Percentiles rank a stretch among this genome's conserved stretches.
These are phyloP conservation scores for Camelina hispida DNA, from an alignment of 345 rosid species.

Conservation along the genomic window DNA sequence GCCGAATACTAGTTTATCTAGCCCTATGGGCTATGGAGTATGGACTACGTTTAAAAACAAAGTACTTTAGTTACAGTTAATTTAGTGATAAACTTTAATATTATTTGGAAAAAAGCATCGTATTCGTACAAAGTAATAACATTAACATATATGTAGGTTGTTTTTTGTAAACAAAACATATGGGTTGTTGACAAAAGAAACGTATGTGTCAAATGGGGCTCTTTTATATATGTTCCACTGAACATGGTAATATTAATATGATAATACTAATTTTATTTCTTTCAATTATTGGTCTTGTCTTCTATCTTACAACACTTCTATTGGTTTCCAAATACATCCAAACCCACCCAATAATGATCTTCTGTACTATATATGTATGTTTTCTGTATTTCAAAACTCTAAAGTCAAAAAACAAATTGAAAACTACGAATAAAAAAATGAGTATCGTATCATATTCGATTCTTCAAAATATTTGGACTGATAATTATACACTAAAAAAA, in stretches of 20 bases:
- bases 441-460: not conserved
- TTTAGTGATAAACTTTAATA: too few species aligned
- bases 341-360: slow-evolving; percentile 22
- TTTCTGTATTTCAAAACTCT: not conserved
- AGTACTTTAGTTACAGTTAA: not conserved
- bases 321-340: slow-evolving; percentile 37
- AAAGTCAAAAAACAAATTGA: not conserved
- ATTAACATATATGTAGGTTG: not conserved
- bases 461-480: not conserved
- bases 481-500: not conserved
- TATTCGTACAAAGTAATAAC: not conserved
- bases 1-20: not conserved
- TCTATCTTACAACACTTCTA: slow-evolving; percentile 39
- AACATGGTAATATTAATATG: slow-evolving; percentile 24
- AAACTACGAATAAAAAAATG: not conserved
- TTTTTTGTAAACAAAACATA: not conserved
- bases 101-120: not conserved
- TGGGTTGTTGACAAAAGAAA: slow-evolving; percentile 29
- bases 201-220: slow-evolving; percentile 35
- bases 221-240: slow-evolving; percentile 29
- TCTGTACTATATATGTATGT: not conserved
- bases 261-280: not conserved
- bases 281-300: slow-evolving; percentile 45
- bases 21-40: not conserved
- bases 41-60: not conserved